Conservation (phyloP, 1,284 basidiomycete species). For the Exobasidium rhododendri region DNA sequence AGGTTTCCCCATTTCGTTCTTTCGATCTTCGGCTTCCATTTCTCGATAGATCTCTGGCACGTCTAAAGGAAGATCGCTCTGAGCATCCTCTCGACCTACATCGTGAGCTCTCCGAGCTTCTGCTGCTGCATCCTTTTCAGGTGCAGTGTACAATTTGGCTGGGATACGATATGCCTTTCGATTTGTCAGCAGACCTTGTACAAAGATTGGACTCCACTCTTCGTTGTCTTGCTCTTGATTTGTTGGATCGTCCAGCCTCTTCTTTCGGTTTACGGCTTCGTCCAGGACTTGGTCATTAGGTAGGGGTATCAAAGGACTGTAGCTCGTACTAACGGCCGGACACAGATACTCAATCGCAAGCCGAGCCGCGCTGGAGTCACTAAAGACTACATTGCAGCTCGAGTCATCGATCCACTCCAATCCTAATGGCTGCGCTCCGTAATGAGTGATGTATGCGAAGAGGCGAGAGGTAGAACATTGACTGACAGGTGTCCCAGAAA, state of each 20-base stretch:
- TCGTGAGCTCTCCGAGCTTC: background rate
- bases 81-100: background rate
- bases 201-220: conserved; percentile 24
- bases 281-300: conserved; percentile 5
- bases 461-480: conserved; percentile 52
- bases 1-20: conserved; percentile 8
- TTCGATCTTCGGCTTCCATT: conserved; percentile 43
- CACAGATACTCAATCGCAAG: conserved; percentile 41
- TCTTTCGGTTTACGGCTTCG: conserved; percentile 19
- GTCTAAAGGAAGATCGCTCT: background rate
- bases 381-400: conserved; percentile 48
- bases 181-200: conserved; percentile 29
- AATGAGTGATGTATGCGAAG: conserved; percentile 48
- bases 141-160: conserved; percentile 37
- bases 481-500: conserved; percentile 48
- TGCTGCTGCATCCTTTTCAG: conserved; percentile 33
- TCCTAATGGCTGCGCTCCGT: conserved; percentile 45
- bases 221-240: conserved; percentile 15
- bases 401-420: conserved; percentile 53
- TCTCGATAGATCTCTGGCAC: conserved; percentile 50
- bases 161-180: conserved; percentile 39
- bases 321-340: conserved; percentile 12
- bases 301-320: background rate
- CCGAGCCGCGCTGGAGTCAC: conserved; percentile 30
- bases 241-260: conserved; percentile 9